Percentiles rank a stretch among this genome's conserved stretches.
Evolutionary conservation across 257 asterid genomes (phyloP).

Genomic region (Salvia rosmarinus): DNA sequence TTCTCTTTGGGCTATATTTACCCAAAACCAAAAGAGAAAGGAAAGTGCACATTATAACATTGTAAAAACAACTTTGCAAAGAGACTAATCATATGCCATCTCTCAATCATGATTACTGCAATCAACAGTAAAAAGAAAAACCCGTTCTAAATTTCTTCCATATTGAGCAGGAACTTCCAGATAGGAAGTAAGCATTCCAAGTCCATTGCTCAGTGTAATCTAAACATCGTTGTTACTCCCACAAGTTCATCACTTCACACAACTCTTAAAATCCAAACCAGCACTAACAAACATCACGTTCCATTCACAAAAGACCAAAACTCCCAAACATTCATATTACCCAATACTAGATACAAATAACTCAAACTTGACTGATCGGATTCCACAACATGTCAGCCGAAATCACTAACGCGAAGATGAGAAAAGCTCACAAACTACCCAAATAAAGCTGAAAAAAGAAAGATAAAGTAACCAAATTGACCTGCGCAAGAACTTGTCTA

Average conservation of each 20-base stretch:
- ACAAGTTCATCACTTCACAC: constrained; percentile 2
- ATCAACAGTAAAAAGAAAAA: not conserved
- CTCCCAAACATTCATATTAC: constrained; percentile 19
- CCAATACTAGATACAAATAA: not conserved
- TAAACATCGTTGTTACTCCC: not conserved
- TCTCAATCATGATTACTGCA: constrained; percentile 15
- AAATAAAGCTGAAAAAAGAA: not conserved
- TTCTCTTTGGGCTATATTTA: not conserved
- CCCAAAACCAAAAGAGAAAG: not conserved
- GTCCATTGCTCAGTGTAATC: constrained; percentile 3
- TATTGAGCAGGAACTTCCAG: not conserved
- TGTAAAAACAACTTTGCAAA: not conserved
- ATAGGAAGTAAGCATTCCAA: not conserved
- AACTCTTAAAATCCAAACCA: constrained; percentile 9
- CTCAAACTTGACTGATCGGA: constrained; percentile 1
- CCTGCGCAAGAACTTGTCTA: constrained; percentile 85
- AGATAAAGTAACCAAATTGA: constrained; percentile 17
- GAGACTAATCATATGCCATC: constrained; percentile 6
- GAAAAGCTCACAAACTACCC: not conserved
- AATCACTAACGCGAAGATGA: not conserved
- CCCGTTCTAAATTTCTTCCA: not conserved
- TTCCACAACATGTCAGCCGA: not conserved
- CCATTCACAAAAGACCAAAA: not conserved
- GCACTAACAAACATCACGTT: constrained; percentile 9
- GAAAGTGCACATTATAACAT: not conserved